Conservation (phyloP, 768 basidiomycete species). For the Suillus bovinus region DNA sequence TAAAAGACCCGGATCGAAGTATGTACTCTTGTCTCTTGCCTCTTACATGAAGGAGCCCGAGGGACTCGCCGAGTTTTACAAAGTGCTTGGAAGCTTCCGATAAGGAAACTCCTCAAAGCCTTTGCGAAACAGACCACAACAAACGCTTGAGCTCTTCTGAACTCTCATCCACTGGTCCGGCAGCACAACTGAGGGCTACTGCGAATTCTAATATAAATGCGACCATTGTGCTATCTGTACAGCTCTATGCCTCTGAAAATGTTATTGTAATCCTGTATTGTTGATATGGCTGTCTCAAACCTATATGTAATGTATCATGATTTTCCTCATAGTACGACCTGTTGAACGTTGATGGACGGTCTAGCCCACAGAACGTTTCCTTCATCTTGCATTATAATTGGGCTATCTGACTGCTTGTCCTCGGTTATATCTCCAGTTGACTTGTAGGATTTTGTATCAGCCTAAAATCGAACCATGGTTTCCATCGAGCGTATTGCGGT, state of each 20-base stretch:
- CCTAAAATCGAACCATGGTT: too few species aligned
- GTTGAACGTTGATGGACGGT: too few species aligned
- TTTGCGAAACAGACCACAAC: not conserved
- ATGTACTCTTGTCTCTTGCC: too few species aligned
- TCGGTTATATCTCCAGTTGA: too few species aligned
- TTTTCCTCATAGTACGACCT: not conserved
- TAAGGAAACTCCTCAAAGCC: not conserved
- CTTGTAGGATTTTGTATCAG: too few species aligned
- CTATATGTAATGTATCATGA: not conserved
- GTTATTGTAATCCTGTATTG: not conserved
- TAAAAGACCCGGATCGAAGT: too few species aligned
- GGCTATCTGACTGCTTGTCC: too few species aligned
- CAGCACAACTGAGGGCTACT: not conserved
- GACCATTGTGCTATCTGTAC: not conserved
- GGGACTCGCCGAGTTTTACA: too few species aligned
- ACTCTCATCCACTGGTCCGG: not conserved
- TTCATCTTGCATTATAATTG: too few species aligned
- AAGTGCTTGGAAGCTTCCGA: not conserved
- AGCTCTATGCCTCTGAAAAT: not conserved
- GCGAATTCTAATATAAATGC: not conserved
- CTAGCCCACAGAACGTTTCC: too few species aligned
- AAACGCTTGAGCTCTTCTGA: not conserved
- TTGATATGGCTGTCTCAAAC: not conserved
- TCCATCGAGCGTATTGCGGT: too few species aligned
- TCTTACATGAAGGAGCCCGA: too few species aligned